Conservation (phyloP, 768 basidiomycete genomes). For the Cystofilobasidium ferigula region DNA sequence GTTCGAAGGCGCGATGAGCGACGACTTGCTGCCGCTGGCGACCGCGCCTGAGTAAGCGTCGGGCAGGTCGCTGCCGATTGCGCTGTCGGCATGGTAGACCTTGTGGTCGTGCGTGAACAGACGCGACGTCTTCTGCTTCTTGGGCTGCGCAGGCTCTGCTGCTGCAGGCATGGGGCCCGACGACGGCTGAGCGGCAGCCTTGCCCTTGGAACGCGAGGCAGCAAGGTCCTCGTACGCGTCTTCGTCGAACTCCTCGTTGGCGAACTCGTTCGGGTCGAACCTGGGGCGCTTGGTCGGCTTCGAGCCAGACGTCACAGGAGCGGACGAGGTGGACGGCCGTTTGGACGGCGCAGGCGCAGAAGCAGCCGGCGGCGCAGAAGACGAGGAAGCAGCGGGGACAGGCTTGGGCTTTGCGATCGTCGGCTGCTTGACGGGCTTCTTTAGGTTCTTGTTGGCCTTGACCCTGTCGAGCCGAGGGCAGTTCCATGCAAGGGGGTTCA, state of each 20-base stretch:
- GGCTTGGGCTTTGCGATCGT: conserved; percentile 30
- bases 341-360: too few relatives aligned
- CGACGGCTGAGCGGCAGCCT: conserved; percentile 3
- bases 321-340: conserved; percentile 38
- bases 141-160: neutral
- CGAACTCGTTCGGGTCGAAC: conserved; percentile 20
- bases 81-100: neutral
- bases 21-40: neutral
- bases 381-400: conserved; percentile 20
- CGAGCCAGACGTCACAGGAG: conserved; percentile 9
- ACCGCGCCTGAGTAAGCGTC: neutral
- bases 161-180: neutral
- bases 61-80: neutral
- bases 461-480: conserved; percentile 43
- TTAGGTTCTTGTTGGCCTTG: conserved; percentile 53
- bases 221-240: conserved; percentile 26
- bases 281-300: conserved; percentile 11
- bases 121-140: conserved; percentile 60
- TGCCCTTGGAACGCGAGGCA: conserved; percentile 2
- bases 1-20: conserved; percentile 31
- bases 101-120: conserved; percentile 71
- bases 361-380: conserved; percentile 33
- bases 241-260: conserved; percentile 25
- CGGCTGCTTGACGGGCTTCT: conserved; percentile 22
- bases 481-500: neutral